phyloP scores from a whole-genome alignment of 495 filamentous ascomycete genomes.

The Aspergillus saccharolyticus region DNA sequence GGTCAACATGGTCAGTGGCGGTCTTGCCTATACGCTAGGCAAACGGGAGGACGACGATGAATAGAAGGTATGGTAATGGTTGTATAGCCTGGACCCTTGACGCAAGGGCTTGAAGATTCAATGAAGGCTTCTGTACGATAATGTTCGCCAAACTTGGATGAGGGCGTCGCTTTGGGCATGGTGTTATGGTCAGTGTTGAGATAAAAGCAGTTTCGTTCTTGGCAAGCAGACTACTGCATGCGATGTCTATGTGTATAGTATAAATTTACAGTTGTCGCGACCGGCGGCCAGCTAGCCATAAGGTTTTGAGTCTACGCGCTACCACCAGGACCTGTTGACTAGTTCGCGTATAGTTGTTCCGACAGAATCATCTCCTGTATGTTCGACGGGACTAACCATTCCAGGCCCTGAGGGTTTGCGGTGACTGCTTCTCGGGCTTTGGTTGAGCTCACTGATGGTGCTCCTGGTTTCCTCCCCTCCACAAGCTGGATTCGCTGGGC shows the following conservation, averaged over 20 bases:
- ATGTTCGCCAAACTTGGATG: constrained; percentile 1
- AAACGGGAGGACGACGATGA: constrained; percentile 52
- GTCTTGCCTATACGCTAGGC: constrained; percentile 64
- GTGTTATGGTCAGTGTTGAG: constrained; percentile 14
- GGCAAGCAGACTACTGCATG: not conserved
- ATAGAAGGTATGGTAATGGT: constrained; percentile 15
- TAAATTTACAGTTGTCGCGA: not conserved
- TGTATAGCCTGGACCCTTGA: not conserved
- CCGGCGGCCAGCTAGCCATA: not conserved
- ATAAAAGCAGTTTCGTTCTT: not conserved
- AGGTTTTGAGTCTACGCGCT: not conserved
- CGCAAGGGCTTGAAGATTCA: not conserved
- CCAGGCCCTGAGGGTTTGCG: constrained; percentile 51
- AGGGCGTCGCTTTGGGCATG: constrained; percentile 14
- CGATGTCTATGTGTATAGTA: not conserved
- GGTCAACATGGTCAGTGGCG: constrained; percentile 65
- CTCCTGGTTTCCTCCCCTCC: constrained; percentile 50
- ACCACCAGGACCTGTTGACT: constrained; percentile 1
- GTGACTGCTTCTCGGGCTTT: constrained; percentile 61
- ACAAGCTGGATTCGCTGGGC: constrained; percentile 64
- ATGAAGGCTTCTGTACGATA: not conserved
- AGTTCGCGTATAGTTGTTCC: constrained; percentile 31
- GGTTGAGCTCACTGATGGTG: constrained; percentile 70
- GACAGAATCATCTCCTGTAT: constrained; percentile 55
- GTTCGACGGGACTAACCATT: constrained; percentile 55